Conservation (phyloP, 2,329 filamentous ascomycete genomes). For the Fusarium nisikadoi region DNA sequence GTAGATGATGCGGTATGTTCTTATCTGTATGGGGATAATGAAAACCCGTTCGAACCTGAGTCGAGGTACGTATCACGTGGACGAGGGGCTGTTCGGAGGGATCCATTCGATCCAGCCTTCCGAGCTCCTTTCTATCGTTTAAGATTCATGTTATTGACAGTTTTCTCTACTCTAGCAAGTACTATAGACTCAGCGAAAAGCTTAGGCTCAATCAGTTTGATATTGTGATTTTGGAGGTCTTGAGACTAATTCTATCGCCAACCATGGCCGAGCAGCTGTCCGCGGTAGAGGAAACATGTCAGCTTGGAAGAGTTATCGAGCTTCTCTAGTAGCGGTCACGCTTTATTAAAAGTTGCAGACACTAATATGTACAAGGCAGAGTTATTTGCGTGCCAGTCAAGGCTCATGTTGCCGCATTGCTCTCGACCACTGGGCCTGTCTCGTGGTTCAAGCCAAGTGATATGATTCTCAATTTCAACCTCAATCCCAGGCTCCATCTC, state of each 20-base stretch:
- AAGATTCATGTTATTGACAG: neutral
- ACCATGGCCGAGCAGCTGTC: neutral
- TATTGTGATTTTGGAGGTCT: neutral
- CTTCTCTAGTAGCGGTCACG: accelerated
- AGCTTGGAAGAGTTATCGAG: neutral
- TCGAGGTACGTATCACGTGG: neutral
- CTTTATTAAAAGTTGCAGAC: neutral
- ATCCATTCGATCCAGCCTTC: neutral
- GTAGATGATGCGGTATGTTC: neutral
- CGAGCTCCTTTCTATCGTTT: neutral
- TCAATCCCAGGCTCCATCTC: no score
- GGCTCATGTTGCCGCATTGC: neutral
- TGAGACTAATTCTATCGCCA: neutral
- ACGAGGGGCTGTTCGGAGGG: neutral
- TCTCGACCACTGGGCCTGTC: neutral
- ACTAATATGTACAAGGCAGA: neutral
- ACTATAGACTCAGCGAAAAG: neutral
- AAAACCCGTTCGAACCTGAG: neutral
- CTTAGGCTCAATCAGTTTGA: neutral
- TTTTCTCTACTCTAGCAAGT: no score
- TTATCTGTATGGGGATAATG: neutral
- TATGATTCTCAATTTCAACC: neutral
- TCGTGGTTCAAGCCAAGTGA: neutral
- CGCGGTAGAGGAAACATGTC: no score
- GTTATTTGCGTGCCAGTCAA: neutral